phyloP scores from a whole-genome alignment of 2,329 filamentous ascomycete genomes.

The Phialophora chinensis region DNA sequence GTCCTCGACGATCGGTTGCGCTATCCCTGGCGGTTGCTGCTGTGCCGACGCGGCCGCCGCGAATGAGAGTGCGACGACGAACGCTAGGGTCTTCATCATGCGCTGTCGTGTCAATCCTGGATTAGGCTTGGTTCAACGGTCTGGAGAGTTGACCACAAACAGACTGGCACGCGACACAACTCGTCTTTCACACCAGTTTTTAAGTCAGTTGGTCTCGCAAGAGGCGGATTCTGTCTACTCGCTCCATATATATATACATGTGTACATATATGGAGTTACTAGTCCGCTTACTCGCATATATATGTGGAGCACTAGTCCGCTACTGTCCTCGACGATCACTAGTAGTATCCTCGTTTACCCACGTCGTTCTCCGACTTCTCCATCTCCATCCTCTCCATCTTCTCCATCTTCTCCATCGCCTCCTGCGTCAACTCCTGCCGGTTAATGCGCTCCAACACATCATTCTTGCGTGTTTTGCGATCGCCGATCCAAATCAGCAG shows the following conservation, averaged over 20 bases:
- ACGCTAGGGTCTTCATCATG: not conserved
- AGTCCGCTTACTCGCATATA: no score
- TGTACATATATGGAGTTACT: no score
- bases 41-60: slow-evolving; percentile 33
- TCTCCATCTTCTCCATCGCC: slow-evolving; percentile 19
- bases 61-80: not conserved
- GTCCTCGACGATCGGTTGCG: slow-evolving; percentile 41
- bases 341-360: not conserved
- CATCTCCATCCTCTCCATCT: slow-evolving; percentile 1
- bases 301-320: not conserved
- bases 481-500: slow-evolving; percentile 20
- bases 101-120: not conserved
- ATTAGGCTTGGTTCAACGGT: not conserved
- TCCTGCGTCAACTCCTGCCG: slow-evolving; percentile 18
- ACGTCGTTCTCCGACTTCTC: not conserved
- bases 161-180: not conserved
- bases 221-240: no score
- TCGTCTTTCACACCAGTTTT: not conserved
- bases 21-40: slow-evolving; percentile 38
- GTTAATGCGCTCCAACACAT: slow-evolving; percentile 18
- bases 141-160: no score
- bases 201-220: not conserved
- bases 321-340: not conserved
- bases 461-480: slow-evolving; percentile 11
- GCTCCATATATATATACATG: no score